Conservation (phyloP, 768 basidiomycete species). For the Tricholoma sp. region DNA sequence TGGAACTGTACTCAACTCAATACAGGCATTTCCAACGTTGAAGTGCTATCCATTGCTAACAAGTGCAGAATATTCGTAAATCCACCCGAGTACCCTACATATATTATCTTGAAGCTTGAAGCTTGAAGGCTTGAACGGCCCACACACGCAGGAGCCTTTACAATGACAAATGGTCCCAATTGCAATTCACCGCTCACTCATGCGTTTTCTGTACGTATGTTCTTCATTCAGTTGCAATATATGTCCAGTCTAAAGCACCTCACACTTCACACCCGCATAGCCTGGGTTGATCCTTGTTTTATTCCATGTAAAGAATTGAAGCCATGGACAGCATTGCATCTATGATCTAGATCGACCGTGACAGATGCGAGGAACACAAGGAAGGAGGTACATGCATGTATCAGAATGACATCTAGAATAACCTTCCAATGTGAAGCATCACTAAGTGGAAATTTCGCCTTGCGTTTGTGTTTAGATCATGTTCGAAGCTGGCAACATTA, state of each 20-base stretch:
- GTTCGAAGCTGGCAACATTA: slow-evolving; percentile 9
- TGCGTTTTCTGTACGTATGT: too few species aligned
- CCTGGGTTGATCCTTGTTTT: slow-evolving; percentile 9
- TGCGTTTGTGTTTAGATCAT: slow-evolving; percentile 15
- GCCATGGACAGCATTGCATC: slow-evolving; percentile 10
- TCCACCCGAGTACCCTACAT: too few species aligned
- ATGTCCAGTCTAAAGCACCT: not conserved
- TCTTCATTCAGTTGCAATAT: too few species aligned
- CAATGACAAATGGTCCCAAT: too few species aligned
- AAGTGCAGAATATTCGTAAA: too few species aligned
- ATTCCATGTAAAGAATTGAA: slow-evolving; percentile 13
- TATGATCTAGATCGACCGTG: slow-evolving; percentile 10
- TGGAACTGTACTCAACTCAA: too few species aligned
- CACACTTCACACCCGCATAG: not conserved
- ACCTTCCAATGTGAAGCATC: slow-evolving; percentile 15
- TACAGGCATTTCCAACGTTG: too few species aligned
- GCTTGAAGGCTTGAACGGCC: too few species aligned
- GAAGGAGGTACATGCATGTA: slow-evolving; percentile 1
- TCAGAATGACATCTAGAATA: slow-evolving; percentile 12
- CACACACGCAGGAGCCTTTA: too few species aligned
- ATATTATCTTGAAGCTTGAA: too few species aligned
- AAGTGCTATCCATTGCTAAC: too few species aligned
- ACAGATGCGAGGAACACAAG: not conserved
- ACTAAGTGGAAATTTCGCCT: slow-evolving; percentile 12
- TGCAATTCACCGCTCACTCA: too few species aligned